Evolutionary conservation across 2,329 filamentous ascomycete genomes (phyloP), one percentile per base, ranked within the genome.

Genomic region (Thelonectria blattea): DNA sequence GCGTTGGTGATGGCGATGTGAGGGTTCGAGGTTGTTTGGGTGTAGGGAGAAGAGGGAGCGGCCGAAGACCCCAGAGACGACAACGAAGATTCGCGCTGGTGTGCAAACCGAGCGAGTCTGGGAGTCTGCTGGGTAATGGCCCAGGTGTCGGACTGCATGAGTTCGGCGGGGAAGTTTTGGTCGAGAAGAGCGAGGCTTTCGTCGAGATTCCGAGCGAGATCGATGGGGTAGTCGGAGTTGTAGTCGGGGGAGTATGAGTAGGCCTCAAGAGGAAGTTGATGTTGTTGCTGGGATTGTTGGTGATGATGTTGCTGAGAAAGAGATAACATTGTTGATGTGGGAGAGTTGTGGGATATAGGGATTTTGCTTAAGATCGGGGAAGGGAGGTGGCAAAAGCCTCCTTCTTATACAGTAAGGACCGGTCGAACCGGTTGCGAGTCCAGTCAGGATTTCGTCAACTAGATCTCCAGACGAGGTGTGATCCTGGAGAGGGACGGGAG

Each of bases 31-130:
- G 79, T 82, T 68, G 79, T 85, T 58, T 81, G 76, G 41, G 80
- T 81, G 71, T 80, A 88, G 3, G 86, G 85, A 17, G 86, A 88
- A 0, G 81, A 78, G 17, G 86, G 86, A n/a, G 83, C 84, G 37
- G 83, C 80, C 0, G 85, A 88, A 22, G 86, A 88, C 11, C 83
- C 85, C 42, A 88, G 68, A 0, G 86, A 88, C 0, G 86, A 88
- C 39, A 86, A 75, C 7, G 85, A 88, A 2, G 85, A 85, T 64
- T 88, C 85, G 65, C 86, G 82, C 47, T 88, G 80, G 68, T 88
- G 86, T 24, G 78, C 68, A 39, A 79, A 71, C 15, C 79, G 76
- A 57, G 74, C 73, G 41, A 74, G 63, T 68, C 76, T 77, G 20
- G 76, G 72, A 39, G 75, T 76, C 61, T 76, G 72, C 61, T 79